Evolutionary conservation across 371 early-diverging fungal species (phyloP).

Genomic region (Mortierella sp.): DNA sequence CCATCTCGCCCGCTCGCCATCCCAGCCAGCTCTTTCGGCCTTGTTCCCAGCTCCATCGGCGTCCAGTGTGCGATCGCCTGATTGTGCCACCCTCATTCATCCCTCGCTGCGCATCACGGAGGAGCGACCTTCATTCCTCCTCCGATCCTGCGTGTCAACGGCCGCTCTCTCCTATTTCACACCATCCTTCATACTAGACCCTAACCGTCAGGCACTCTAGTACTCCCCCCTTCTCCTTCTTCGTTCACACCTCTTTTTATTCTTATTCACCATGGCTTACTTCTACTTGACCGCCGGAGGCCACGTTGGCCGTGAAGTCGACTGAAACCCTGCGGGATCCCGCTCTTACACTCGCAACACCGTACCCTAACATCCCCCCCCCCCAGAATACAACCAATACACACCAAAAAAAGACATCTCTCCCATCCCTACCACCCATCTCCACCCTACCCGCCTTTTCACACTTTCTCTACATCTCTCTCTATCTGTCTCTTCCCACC

Average conservation of each 20-base stretch:
- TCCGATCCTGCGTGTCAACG: no score
- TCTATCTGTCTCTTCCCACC: not conserved
- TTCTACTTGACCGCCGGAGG: conserved; percentile 52
- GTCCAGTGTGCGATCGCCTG: no score
- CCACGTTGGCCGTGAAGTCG: conserved; percentile 56
- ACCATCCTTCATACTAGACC: conserved; percentile 25
- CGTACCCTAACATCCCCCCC: not conserved
- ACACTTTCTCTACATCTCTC: not conserved
- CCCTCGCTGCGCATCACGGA: not conserved
- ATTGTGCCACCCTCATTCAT: not conserved
- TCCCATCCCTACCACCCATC: not conserved
- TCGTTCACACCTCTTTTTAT: not conserved
- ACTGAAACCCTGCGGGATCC: conserved; percentile 36
- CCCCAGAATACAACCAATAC: not conserved
- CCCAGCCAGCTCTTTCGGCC: no score
- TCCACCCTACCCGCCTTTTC: not conserved
- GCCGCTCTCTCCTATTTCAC: not conserved
- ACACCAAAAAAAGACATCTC: not conserved
- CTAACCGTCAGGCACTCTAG: conserved; percentile 42
- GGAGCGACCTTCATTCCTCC: no score
- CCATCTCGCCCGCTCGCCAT: not conserved
- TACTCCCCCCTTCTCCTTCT: not conserved
- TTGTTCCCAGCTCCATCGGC: no score
- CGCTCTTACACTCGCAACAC: not conserved
- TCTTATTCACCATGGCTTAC: conserved; percentile 49